phyloP scores from a whole-genome alignment of 345 rosid genomes.

The Eucalyptus rudis region DNA sequence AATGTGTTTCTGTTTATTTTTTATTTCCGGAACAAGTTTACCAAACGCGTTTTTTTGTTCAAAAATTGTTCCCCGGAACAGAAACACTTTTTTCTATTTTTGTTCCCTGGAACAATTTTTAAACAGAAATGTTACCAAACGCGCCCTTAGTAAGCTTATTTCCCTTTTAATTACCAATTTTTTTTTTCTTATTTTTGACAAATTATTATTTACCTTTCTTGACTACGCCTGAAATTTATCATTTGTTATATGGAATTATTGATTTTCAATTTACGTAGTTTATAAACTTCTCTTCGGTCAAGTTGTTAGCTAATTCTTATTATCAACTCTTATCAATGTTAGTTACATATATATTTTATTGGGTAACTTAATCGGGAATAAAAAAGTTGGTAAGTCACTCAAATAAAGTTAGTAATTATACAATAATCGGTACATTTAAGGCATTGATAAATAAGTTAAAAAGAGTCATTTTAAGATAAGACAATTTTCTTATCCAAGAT shows the following conservation, averaged over 20 bases:
- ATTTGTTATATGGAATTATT: background rate
- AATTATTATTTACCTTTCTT: background rate
- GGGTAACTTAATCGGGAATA: background rate
- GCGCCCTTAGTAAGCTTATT: background rate
- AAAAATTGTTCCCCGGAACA: no score
- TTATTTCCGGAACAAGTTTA: no score
- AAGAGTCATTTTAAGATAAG: background rate
- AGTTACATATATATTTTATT: background rate
- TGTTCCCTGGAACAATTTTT: no score
- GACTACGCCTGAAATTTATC: background rate
- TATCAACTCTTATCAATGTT: background rate
- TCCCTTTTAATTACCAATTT: background rate
- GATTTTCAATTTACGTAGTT: background rate
- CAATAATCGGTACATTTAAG: background rate
- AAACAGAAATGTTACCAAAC: no score
- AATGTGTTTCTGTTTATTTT: no score
- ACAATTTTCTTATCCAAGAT: background rate
- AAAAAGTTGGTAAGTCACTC: background rate
- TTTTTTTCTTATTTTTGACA: background rate
- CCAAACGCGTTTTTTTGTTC: no score
- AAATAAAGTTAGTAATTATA: background rate
- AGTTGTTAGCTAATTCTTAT: background rate
- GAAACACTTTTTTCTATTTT: no score
- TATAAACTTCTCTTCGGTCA: background rate
- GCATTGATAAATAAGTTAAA: background rate